Evolutionary conservation across 441 rosid species (phyloP).

Genomic region (Metrosideros polymorpha): DNA sequence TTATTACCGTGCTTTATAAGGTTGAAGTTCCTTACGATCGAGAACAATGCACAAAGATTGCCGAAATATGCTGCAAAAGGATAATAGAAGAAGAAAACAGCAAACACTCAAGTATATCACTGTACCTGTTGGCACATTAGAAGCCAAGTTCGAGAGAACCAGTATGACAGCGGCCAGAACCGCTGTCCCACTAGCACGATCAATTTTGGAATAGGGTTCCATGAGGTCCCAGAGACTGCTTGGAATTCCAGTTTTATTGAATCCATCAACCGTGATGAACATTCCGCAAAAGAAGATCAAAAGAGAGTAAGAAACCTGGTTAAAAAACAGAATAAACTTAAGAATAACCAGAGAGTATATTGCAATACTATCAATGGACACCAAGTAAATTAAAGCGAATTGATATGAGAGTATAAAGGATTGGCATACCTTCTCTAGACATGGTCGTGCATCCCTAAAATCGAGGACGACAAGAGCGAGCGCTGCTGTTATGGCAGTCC

Average conservation of each 20-base stretch:
- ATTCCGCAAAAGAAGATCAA: conserved; percentile 82
- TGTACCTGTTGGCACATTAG: conserved; percentile 86
- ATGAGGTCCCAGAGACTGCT: conserved; percentile 53
- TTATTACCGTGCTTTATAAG: not conserved
- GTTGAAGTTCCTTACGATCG: not conserved
- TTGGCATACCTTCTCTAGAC: conserved; percentile 56
- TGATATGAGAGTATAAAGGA: not conserved
- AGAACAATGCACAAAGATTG: not conserved
- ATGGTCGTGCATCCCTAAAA: conserved; percentile 66
- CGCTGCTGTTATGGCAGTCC: conserved; percentile 84
- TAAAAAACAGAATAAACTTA: not conserved
- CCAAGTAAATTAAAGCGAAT: not conserved
- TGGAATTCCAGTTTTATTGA: conserved; percentile 78
- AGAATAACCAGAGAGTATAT: not conserved
- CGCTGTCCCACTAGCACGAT: conserved; percentile 31
- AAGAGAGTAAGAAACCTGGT: conserved; percentile 74
- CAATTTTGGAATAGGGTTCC: conserved; percentile 56
- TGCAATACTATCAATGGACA: not conserved
- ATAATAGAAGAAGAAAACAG: not conserved
- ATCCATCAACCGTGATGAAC: conserved; percentile 80
- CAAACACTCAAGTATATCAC: not conserved
- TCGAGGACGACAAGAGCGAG: conserved; percentile 74
- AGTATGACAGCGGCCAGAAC: conserved; percentile 58
- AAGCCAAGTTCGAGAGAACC: conserved; percentile 60
- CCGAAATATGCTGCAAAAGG: not conserved